Conservation (phyloP, 2,329 filamentous ascomycete species). For the Trichoderma polysporum region DNA sequence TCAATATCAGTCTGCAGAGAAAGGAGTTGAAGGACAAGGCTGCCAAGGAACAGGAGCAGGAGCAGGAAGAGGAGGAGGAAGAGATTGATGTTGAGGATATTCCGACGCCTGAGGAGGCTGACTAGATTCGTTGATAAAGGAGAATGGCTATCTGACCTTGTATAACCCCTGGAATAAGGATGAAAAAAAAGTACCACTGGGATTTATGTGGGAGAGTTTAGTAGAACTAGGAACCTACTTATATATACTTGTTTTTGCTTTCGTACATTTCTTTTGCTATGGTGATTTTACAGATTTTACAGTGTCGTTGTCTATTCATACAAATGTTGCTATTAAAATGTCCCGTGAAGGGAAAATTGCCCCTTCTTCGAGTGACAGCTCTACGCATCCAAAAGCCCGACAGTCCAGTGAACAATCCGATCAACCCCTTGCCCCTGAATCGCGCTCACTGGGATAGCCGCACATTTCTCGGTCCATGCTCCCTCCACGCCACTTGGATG, state of each 20-base stretch:
- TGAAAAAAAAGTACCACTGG: background rate
- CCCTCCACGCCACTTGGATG: constrained; percentile 70
- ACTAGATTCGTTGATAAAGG: background rate
- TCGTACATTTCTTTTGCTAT: background rate
- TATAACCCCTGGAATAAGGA: background rate
- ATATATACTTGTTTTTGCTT: constrained; percentile 24
- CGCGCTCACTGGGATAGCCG: constrained; percentile 82
- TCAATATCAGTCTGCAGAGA: constrained; percentile 65
- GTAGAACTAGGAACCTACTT: background rate
- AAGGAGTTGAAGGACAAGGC: constrained; percentile 32
- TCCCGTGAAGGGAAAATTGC: too few species aligned
- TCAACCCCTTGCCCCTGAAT: constrained; percentile 84
- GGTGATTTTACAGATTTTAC: background rate
- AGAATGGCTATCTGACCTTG: background rate
- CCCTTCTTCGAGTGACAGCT: background rate
- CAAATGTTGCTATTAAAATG: background rate
- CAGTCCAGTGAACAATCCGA: constrained; percentile 68
- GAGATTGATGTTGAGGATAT: constrained; percentile 39
- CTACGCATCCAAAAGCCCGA: constrained; percentile 62
- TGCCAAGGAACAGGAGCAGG: constrained; percentile 33
- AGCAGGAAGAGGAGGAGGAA: constrained; percentile 28
- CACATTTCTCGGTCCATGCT: constrained; percentile 60
- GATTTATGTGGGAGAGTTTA: background rate
- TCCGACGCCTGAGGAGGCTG: constrained; percentile 36
- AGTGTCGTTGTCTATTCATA: background rate